Conservation (phyloP, 2,329 filamentous ascomycete species). For the Aureobasidium sp. region DNA sequence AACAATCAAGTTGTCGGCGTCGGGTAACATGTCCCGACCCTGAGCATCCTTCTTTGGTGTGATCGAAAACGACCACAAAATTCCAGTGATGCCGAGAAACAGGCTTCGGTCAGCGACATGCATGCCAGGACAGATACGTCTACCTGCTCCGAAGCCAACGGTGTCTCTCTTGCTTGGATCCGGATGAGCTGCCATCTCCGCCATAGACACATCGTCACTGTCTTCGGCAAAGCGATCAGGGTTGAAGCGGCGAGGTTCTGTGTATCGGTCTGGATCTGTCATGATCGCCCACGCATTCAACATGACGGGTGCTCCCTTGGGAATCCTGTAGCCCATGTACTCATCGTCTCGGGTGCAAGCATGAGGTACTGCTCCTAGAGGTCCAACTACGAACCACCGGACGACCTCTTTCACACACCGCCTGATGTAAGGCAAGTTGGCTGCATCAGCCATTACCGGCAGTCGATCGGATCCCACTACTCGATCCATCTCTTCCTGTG, state of each 20-base stretch:
- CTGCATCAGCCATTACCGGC: slow-evolving; percentile 24
- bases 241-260: slow-evolving; percentile 30
- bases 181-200: slow-evolving; percentile 26
- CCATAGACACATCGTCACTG: slow-evolving; percentile 19
- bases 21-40: slow-evolving; percentile 30
- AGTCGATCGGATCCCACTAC: slow-evolving; percentile 20
- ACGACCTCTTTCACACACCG: slow-evolving; percentile 28
- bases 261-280: slow-evolving; percentile 29
- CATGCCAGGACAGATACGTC: slow-evolving; percentile 50
- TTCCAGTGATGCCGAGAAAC: slow-evolving; percentile 39
- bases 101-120: slow-evolving; percentile 44
- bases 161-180: slow-evolving; percentile 40
- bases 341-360: slow-evolving; percentile 25
- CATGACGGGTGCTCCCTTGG: slow-evolving; percentile 28
- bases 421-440: slow-evolving; percentile 25
- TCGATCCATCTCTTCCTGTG: slow-evolving; percentile 19
- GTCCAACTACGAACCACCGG: slow-evolving; percentile 27
- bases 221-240: slow-evolving; percentile 23
- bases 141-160: slow-evolving; percentile 48
- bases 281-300: slow-evolving; percentile 35
- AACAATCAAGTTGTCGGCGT: slow-evolving; percentile 25
- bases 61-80: slow-evolving; percentile 38
- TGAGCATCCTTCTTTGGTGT: slow-evolving; percentile 19
- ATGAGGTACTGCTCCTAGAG: slow-evolving; percentile 29
- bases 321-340: slow-evolving; percentile 28